Percentiles rank a stretch among this genome's conserved stretches.
Evolutionary conservation across 306 rosid species (phyloP).

Genomic region (Boehmeria nivea): DNA sequence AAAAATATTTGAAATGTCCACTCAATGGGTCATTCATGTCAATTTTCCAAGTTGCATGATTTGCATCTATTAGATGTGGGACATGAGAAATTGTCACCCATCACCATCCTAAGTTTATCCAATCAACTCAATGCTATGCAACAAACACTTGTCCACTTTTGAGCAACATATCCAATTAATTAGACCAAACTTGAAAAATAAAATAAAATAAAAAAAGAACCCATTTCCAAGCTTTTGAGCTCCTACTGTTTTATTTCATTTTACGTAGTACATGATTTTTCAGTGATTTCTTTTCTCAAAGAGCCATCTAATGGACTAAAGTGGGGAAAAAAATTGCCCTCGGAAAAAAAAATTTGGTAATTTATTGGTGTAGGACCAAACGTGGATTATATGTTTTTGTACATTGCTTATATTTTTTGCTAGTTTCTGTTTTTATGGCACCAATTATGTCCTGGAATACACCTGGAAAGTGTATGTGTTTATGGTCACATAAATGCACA

Average conservation of each 20-base stretch:
- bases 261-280: no score
- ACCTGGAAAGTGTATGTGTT: constrained; percentile 37
- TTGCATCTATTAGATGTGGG: constrained; percentile 19
- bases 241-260: no score
- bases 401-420: background rate
- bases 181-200: background rate
- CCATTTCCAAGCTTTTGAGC: background rate
- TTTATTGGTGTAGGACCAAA: background rate
- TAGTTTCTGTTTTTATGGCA: background rate
- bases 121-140: constrained; percentile 25
- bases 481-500: constrained; percentile 4
- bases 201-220: background rate
- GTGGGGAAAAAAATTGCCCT: background rate
- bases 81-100: constrained; percentile 22
- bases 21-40: constrained; percentile 16
- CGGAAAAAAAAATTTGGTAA: background rate
- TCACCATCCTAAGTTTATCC: constrained; percentile 36
- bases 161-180: constrained; percentile 21
- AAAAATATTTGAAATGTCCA: constrained; percentile 12
- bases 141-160: constrained; percentile 19
- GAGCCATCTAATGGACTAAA: no score
- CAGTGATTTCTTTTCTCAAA: no score
- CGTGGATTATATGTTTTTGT: background rate
- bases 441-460: constrained; percentile 14
- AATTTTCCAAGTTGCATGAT: constrained; percentile 11